Conservation (phyloP, 805 yeast genomes). For the Pichia californica region DNA sequence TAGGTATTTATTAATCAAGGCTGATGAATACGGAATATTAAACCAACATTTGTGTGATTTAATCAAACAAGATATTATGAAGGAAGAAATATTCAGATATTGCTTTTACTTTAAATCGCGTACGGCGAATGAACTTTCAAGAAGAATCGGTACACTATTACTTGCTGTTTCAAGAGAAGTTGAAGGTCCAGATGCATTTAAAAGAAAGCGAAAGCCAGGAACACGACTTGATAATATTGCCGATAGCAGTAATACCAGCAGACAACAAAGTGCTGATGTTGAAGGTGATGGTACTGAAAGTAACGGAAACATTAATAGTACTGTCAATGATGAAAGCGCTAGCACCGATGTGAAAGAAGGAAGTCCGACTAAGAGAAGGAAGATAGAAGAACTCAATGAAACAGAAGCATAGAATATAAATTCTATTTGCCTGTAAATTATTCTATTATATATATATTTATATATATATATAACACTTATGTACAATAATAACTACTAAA, state of each 20-base stretch:
- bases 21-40: constrained; percentile 59
- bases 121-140: constrained; percentile 62
- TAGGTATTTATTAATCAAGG: constrained; percentile 53
- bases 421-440: too few species aligned
- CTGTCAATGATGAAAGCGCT: too few species aligned
- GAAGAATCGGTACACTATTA: constrained; percentile 62
- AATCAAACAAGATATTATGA: constrained; percentile 56
- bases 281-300: not conserved
- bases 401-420: too few species aligned
- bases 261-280: constrained; percentile 28
- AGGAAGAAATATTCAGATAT: constrained; percentile 56
- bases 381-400: constrained; percentile 3
- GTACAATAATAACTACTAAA: too few species aligned
- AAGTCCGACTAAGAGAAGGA: constrained; percentile 1
- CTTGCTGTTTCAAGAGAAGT: constrained; percentile 64
- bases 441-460: too few species aligned
- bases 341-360: not conserved
- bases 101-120: constrained; percentile 72
- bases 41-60: constrained; percentile 54
- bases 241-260: constrained; percentile 17
- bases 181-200: constrained; percentile 53
- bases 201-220: constrained; percentile 34
- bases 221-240: constrained; percentile 12
- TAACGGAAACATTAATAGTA: too few species aligned
- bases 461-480: too few species aligned